Percentiles rank a stretch among this genome's conserved stretches.
Evolutionary conservation across 2,329 filamentous ascomycete species (phyloP).

Genomic region (Myrmaecium sp.): DNA sequence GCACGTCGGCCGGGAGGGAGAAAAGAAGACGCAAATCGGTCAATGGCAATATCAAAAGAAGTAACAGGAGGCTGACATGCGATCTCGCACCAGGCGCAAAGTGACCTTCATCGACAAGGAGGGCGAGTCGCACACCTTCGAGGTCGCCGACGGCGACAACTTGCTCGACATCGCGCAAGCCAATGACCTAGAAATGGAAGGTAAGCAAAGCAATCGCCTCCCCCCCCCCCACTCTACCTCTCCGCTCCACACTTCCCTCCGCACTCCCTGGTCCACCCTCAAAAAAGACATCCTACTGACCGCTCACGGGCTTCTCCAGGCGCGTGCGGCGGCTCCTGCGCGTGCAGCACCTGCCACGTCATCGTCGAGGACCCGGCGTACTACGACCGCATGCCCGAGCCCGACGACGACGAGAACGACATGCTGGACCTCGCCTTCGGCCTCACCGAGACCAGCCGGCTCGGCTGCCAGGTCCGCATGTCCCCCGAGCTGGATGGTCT

Average conservation of each 20-base stretch:
- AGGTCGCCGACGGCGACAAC: slow-evolving; percentile 77
- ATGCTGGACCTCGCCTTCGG: slow-evolving; percentile 87
- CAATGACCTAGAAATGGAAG: slow-evolving; percentile 95
- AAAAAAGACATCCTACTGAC: slow-evolving; percentile 1
- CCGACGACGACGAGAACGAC: slow-evolving; percentile 69
- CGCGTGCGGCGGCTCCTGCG: slow-evolving; percentile 85
- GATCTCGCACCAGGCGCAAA: slow-evolving; percentile 45
- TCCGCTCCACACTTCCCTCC: background rate
- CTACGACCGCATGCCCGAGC: slow-evolving; percentile 64
- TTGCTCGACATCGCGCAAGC: slow-evolving; percentile 88
- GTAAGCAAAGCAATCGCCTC: background rate
- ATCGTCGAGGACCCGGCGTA: slow-evolving; percentile 58
- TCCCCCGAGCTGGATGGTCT: slow-evolving; percentile 76
- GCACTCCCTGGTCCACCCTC: slow-evolving; percentile 1
- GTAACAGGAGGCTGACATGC: slow-evolving; percentile 1
- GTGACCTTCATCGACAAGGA: slow-evolving; percentile 94
- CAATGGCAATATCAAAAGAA: background rate
- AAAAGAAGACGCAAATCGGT: no score
- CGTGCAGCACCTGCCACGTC: slow-evolving; percentile 85
- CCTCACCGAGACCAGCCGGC: slow-evolving; percentile 63
- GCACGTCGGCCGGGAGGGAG: no score
- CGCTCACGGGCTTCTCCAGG: slow-evolving; percentile 25
- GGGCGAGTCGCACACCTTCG: slow-evolving; percentile 54
- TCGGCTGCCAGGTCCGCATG: slow-evolving; percentile 90
- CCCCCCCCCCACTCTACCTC: background rate